Conservation (phyloP, 129 eudicot species). For the Apium graveolens region DNA sequence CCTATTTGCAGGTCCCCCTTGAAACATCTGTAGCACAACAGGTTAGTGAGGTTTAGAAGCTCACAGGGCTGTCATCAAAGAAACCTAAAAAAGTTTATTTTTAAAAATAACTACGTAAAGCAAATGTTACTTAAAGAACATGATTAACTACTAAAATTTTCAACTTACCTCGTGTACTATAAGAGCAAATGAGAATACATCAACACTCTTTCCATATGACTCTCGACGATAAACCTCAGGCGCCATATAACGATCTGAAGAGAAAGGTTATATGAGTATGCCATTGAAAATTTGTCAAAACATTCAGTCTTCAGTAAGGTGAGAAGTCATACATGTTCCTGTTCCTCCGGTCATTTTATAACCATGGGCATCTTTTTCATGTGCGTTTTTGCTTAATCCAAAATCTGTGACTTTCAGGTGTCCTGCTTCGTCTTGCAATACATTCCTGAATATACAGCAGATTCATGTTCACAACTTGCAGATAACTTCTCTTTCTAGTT, state of each 20-base stretch:
- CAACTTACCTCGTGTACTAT: slow-evolving; percentile 14
- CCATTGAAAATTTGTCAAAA: neutral
- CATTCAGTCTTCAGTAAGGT: neutral
- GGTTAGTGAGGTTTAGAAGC: neutral
- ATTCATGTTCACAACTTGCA: slow-evolving; percentile 1
- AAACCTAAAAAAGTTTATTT: neutral
- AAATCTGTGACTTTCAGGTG: slow-evolving; percentile 79
- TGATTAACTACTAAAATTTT: neutral
- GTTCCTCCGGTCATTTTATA: slow-evolving; percentile 72
- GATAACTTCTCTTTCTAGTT: neutral
- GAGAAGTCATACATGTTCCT: slow-evolving; percentile 47
- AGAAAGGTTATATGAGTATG: neutral
- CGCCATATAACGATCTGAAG: slow-evolving; percentile 71
- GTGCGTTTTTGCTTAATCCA: slow-evolving; percentile 66
- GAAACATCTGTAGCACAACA: slow-evolving; percentile 48
- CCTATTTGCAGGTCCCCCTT: slow-evolving; percentile 55
- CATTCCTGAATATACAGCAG: slow-evolving; percentile 37
- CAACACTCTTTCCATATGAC: slow-evolving; percentile 17
- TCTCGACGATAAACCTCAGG: slow-evolving; percentile 48
- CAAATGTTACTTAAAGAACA: neutral
- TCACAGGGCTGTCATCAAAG: neutral
- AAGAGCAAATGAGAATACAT: slow-evolving; percentile 18
- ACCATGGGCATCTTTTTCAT: slow-evolving; percentile 50
- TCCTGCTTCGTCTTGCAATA: slow-evolving; percentile 65
- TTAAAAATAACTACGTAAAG: neutral